Evolutionary conservation across 2,329 filamentous ascomycete species (phyloP), one percentile per base, ranked within the genome.

Genomic region (Fusarium fracticaudum): DNA sequence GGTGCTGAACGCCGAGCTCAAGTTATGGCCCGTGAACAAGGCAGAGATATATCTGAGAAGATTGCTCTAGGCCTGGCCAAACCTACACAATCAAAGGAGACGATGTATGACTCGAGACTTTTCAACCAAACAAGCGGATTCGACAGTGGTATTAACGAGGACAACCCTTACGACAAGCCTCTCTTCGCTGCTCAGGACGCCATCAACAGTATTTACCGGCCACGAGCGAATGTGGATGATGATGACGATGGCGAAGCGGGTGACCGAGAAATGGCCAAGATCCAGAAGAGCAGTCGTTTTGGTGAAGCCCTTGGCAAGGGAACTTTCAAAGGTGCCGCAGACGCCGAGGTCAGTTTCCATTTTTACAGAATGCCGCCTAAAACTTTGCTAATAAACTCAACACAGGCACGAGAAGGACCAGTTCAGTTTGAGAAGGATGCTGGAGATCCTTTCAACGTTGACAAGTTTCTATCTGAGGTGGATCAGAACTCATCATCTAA

Each of bases 141-240:
- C 81, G 92, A 95, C 76, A 90, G 91, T 60, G 96, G 96, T 1
- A 95, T 98, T 88, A 99, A 99, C 82, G 96, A 99, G 83, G 96
- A 99, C 82, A 96, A 99, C 80, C 91, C 92, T 1, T 99, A 98
- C 85, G 96, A 98, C 83, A 98, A 98, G 84, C 96, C 96, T 26
- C 86, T 99, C 13, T 99, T 99, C 81, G 95, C 95, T 2, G 96
- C 96, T 20, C 95, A 98, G 81, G 96, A 98, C 80, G 96, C 94
- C 14, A 94, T 98, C 78, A 96, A 91, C 84, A 96, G 92, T 81
- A 98, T 99, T 76, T 99, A 99, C 83, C 90, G 95, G 40, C 94
- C 96, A 3, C 90, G 90, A 29, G 90, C 93, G 31, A 91, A 92
- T 64, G 90, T 92, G 78, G 93, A 92, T 57, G 94, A 94, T 22